These are phyloP conservation scores for Tillandsia leiboldiana DNA, from an alignment of 176 grass and related monocot genomes.

Conservation along the genomic window DNA sequence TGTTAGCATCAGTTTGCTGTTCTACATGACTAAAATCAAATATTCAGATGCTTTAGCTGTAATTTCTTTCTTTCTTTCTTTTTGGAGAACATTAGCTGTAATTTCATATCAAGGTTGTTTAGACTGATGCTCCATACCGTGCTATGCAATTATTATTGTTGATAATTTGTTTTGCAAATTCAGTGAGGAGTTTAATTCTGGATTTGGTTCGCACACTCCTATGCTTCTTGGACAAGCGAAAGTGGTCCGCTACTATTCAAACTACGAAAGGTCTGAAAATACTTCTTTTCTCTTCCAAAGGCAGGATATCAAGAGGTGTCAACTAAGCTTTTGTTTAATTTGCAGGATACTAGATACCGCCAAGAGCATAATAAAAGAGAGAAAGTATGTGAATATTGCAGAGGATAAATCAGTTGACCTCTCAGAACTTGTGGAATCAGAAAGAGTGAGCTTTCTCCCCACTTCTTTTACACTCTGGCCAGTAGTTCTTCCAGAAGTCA, in stretches of 20 bases:
- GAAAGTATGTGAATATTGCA: slow-evolving; percentile 81
- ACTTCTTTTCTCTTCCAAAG: background rate
- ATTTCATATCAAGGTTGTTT: background rate
- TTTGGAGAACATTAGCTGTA: too few species aligned
- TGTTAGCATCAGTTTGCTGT: background rate
- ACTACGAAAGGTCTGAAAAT: slow-evolving; percentile 59
- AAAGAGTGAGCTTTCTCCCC: slow-evolving; percentile 42
- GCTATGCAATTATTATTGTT: slow-evolving; percentile 18
- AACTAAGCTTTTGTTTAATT: slow-evolving; percentile 29
- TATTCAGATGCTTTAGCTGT: too few species aligned
- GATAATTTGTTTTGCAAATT: slow-evolving; percentile 22
- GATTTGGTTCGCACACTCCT: slow-evolving; percentile 97
- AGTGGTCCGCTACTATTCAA: slow-evolving; percentile 86
- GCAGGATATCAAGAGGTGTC: slow-evolving; percentile 8
- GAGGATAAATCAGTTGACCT: slow-evolving; percentile 72
- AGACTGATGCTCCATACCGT: slow-evolving; percentile 1
- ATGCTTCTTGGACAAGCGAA: slow-evolving; percentile 97
- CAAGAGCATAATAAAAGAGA: slow-evolving; percentile 63
- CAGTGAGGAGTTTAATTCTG: slow-evolving; percentile 97
- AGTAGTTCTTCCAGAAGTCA: background rate
- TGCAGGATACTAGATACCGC: slow-evolving; percentile 67
- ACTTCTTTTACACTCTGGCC: background rate
- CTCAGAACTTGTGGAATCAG: slow-evolving; percentile 61
- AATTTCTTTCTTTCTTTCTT: too few species aligned
- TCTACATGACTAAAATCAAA: too few species aligned